Evolutionary conservation across 1,284 basidiomycete species (phyloP), one percentile per base, ranked within the genome.

Genomic region (Cutaneotrichosporon cavernicola): DNA sequence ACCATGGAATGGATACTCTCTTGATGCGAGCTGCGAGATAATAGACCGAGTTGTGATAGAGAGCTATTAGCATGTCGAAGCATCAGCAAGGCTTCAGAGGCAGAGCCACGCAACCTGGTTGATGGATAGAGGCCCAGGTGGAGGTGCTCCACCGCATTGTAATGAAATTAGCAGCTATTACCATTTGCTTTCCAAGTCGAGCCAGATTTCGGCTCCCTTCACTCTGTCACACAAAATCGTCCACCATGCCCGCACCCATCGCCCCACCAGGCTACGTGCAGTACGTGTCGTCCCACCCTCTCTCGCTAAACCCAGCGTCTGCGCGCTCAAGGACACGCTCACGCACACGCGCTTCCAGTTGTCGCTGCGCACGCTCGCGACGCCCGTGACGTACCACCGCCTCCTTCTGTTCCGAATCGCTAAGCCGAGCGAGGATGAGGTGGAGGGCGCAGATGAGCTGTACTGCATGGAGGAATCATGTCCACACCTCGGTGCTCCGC

Each of bases 401-500:
- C 81, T 90, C 8, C 86, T 90, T 52, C 81, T 90, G 22, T 91
- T 91, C 76, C 85, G 89, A 18, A 83, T 90, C 67, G 72, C 69
- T 65, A 76, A 72, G 64, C 71, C 73, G 31, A 52, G 5, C 11
- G 2, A 67, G 80, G 5, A 70, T 68, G 56, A 36, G n/a, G 38
- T 21, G 10, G 56, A 43, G 36, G 38, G 26, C 22, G 46, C 63
- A 72, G 61, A 81, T 8, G 88, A 90, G 72, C 82, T 90, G 10
- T 92, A 91, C 74, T 88, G 87, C 52, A 92, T 94, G 90, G 90
- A 92, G 77, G 87, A 90, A 9, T 86, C 85, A 11, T 92, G 91
- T 74, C 91, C 91, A 0, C 91, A 93, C 80, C 84, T 92, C 4
- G 90, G 90, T 2, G 90, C 90, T 6, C 90, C 92, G 58, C 84